A percentile compares a stretch with the other conserved stretches of the same genome.
phyloP scores from a whole-genome alignment of 2,329 filamentous ascomycete genomes.

The Celoporthe dispersa region DNA sequence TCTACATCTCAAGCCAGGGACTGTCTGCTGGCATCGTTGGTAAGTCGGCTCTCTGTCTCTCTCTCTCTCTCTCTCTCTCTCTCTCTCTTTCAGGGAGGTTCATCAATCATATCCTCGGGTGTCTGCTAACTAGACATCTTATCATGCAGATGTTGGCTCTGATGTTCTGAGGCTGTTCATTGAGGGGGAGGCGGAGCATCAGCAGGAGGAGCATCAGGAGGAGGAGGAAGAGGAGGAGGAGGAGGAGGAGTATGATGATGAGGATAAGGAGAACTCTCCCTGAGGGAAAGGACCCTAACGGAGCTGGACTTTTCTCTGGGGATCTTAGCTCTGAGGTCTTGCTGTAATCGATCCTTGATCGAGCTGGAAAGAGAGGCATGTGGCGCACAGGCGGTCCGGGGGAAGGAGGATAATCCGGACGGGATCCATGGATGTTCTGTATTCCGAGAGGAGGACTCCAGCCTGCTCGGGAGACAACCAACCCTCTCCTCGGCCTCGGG shows the following conservation, averaged over 20 bases:
- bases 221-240: no score
- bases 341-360: no score
- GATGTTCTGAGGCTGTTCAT: background rate
- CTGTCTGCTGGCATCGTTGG: no score
- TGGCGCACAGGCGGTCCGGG: no score
- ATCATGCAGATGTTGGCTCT: background rate
- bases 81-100: no score
- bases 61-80: background rate
- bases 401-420: no score
- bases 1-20: background rate
- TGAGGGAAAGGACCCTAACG: background rate
- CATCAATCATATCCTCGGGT: background rate
- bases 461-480: no score
- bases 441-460: no score
- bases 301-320: background rate
- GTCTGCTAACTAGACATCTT: background rate
- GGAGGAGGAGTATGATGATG: background rate
- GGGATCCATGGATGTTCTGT: background rate
- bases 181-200: no score
- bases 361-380: no score
- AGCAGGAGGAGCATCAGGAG: no score
- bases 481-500: no score
- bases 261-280: background rate
- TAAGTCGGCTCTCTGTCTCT: background rate
- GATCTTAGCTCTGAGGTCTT: background rate